Evolutionary conservation across 2,329 filamentous ascomycete genomes (phyloP), one percentile per base, ranked within the genome.

Genomic region (Exserohilum rostratum): DNA sequence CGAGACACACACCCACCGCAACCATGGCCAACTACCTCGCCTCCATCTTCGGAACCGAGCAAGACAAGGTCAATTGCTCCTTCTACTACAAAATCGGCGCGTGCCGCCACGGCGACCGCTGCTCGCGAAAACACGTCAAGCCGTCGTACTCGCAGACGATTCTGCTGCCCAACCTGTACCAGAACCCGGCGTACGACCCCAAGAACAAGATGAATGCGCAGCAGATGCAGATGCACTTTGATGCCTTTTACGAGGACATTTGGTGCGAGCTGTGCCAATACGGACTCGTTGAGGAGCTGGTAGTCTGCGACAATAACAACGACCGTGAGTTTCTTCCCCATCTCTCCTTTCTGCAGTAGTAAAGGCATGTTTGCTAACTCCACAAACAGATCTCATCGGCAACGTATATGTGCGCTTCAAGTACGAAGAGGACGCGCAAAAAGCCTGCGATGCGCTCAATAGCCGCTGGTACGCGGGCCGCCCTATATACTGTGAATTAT

Each of bases 21-120:
- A 79, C 25, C 73, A 96, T 96, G 93, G 93, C 93, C 73, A 97
- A 97, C 83, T 98, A 97, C 77, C 90, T 99, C 77, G 95, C 95
- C 72, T 96, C 92, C 76, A 99, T 99, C 81, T 99, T 99, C 84
- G 95, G 95, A 73, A 99, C 95, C 27, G 95, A 99, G 85, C 95
- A 98, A 79, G 95, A 99, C 87, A 99, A 82, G 66, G 93, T 97
- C 82, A 97, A 98, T 85, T 97, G 95, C 86, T 95, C 90, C 53
- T 99, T 99, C 86, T 99, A 99, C 87, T 93, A 97, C 90, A 99
- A 99, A 83, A 99, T 99, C 78, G 95, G 95, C 76, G 95, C 95
- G 50, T 99, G 95, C 83, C 89, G 95, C 60, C 95, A 99, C 83
- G 95, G 95, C 75, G 95, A 99, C 80, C 91, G 95, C 73, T 99